These are phyloP conservation scores for Trichoderma oligosporum DNA, from an alignment of 2,329 filamentous ascomycete genomes.

Conservation along the genomic window DNA sequence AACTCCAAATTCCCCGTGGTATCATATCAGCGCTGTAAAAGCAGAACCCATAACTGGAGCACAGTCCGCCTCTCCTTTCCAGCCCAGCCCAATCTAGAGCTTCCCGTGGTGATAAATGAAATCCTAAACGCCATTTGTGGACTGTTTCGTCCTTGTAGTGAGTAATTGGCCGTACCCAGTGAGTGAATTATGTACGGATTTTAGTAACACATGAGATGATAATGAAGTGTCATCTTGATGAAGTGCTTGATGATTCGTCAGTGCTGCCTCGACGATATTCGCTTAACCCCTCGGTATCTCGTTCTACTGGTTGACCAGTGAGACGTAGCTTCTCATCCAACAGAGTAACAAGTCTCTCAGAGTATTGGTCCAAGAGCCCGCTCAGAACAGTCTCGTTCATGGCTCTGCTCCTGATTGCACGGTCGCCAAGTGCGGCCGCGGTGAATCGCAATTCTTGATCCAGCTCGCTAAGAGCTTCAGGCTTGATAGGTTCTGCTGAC, in stretches of 20 bases:
- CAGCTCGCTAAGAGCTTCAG: constrained; percentile 57
- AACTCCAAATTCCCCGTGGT: constrained; percentile 34
- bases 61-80: constrained; percentile 4
- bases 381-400: constrained; percentile 57
- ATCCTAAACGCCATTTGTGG: constrained; percentile 18
- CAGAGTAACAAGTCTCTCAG: constrained; percentile 65
- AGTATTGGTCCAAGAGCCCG: constrained; percentile 70
- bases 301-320: constrained; percentile 35
- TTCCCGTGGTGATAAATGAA: constrained; percentile 14
- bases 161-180: background rate
- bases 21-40: constrained; percentile 33
- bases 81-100: background rate
- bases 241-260: constrained; percentile 35
- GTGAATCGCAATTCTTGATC: constrained; percentile 63
- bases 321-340: constrained; percentile 67
- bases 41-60: constrained; percentile 13
- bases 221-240: constrained; percentile 31
- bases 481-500: constrained; percentile 53
- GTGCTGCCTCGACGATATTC: constrained; percentile 34
- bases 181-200: background rate
- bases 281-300: constrained; percentile 29
- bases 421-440: constrained; percentile 56
- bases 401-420: constrained; percentile 50
- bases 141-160: constrained; percentile 5
- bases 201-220: background rate